Base-by-base conservation (phyloP, 768 basidiomycete species). In the Nidula microcarpa region DNA sequence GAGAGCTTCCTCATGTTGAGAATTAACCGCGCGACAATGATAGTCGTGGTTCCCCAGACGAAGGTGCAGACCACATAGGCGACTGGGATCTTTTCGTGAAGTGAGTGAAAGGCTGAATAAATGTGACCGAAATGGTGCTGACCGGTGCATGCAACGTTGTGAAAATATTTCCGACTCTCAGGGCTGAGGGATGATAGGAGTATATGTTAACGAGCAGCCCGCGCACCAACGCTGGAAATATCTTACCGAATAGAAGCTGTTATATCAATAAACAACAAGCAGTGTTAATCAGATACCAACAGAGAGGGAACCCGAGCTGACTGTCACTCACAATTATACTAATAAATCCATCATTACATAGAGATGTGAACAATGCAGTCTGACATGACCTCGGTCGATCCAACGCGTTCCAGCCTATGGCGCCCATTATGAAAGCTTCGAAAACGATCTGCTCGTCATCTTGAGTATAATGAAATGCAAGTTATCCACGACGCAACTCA, bases 21-120 rank as follows among this genome's bases (percentile, higher is more conserved):
- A 37, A 73, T 64, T 23, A 74, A 65, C 33, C 61, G 62, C 0
- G 73, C 57, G 1, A 70, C 60, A 13, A 65, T 65, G 4, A 69
- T 55, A 32, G 70, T 72, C 37, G 62, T 60, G 17, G 64, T 44
- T 34, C 71, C 66, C 73, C 73, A 74, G 8, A 69, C 49, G 54
- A 72, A 65, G 53, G 73, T 74, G 39, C 23, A 41, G 37, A 14
- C 5, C 35, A 34, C 9, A 11, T n/a, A 6, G 49, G n/a, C 46
- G 44, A 14, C 32, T 23, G 23, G 23, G 23, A 23, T 23, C 23
- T 23, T 23, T 23, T 23, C 23, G 23, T 23, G 23, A 23, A 23
- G 23, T 23, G 23, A 23, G 23, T 23, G 23, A 23, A 23, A 23
- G 23, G 23, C 3, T 23, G 23, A 23, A 23, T 23, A 23, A 23